These are phyloP conservation scores for Phlyctochytrium planicorne DNA, from an alignment of 192 early-diverging fungal species.

Conservation along the genomic window DNA sequence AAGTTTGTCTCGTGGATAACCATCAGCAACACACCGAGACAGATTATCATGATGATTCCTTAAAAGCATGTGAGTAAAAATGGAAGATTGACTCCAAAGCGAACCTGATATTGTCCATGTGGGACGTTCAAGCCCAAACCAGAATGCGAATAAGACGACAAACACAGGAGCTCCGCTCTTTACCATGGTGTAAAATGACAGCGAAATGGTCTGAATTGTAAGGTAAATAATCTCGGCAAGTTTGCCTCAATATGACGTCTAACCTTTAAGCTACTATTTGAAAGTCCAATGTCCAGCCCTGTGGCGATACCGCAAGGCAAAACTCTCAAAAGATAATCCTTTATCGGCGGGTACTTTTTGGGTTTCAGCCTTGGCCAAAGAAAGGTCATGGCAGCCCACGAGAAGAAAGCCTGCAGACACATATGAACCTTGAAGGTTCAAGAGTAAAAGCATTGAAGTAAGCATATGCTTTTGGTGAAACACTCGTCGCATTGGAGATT, in stretches of 20 bases:
- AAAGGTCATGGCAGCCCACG: constrained; percentile 46
- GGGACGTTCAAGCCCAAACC: constrained; percentile 81
- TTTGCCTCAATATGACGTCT: not conserved
- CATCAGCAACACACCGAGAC: constrained; percentile 83
- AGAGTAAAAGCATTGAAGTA: no score
- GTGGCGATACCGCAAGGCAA: constrained; percentile 87
- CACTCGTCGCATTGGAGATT: no score
- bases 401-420: constrained; percentile 74
- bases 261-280: constrained; percentile 78
- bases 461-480: no score
- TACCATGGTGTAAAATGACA: constrained; percentile 87
- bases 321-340: constrained; percentile 68
- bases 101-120: constrained; percentile 67
- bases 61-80: no score
- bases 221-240: not conserved
- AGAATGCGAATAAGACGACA: constrained; percentile 85
- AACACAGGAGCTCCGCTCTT: constrained; percentile 57
- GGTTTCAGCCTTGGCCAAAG: constrained; percentile 66
- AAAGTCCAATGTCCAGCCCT: constrained; percentile 87
- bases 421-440: no score
- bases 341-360: constrained; percentile 44
- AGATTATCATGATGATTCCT: constrained; percentile 77
- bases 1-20: constrained; percentile 82
- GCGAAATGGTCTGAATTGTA: constrained; percentile 64
- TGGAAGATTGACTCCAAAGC: no score